These are phyloP conservation scores for Ramalina peruviana DNA, from an alignment of 495 filamentous ascomycete genomes.

Conservation along the genomic window DNA sequence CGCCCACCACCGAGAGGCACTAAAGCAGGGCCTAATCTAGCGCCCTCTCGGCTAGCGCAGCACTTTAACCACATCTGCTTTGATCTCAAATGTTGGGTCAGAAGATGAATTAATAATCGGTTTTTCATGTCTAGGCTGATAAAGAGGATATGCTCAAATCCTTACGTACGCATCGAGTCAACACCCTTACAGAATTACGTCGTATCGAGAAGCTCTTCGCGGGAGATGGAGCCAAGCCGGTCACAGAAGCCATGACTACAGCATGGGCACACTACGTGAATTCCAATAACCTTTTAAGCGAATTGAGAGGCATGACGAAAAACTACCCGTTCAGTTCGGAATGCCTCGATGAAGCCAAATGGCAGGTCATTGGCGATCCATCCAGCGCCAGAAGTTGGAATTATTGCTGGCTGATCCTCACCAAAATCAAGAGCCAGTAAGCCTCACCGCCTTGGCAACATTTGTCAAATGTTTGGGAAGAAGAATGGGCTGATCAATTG, in stretches of 20 bases:
- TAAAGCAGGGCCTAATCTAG: not conserved
- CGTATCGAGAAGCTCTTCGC: constrained; percentile 56
- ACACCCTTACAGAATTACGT: constrained; percentile 60
- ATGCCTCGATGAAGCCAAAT: constrained; percentile 52
- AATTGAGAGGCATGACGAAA: constrained; percentile 55
- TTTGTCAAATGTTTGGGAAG: too few species aligned
- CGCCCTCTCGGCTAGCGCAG: not conserved
- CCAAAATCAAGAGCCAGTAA: constrained; percentile 52
- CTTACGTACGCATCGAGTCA: constrained; percentile 50
- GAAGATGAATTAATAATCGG: constrained; percentile 6
- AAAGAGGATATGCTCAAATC: constrained; percentile 35
- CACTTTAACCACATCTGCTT: not conserved
- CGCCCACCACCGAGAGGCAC: not conserved
- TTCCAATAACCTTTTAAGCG: constrained; percentile 57
- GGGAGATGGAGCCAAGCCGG: constrained; percentile 35
- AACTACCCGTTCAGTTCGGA: constrained; percentile 63
- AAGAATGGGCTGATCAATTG: constrained; percentile 6
- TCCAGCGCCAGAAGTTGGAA: constrained; percentile 61
- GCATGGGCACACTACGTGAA: constrained; percentile 66
- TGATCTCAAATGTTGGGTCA: not conserved
- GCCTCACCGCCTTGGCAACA: constrained; percentile 16
- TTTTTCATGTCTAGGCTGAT: constrained; percentile 24
- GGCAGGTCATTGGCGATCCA: constrained; percentile 48
- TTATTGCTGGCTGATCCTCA: constrained; percentile 60
- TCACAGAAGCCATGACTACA: constrained; percentile 51